Evolutionary conservation across 2,329 filamentous ascomycete species (phyloP).

Genomic region (Cladosporium sp.): DNA sequence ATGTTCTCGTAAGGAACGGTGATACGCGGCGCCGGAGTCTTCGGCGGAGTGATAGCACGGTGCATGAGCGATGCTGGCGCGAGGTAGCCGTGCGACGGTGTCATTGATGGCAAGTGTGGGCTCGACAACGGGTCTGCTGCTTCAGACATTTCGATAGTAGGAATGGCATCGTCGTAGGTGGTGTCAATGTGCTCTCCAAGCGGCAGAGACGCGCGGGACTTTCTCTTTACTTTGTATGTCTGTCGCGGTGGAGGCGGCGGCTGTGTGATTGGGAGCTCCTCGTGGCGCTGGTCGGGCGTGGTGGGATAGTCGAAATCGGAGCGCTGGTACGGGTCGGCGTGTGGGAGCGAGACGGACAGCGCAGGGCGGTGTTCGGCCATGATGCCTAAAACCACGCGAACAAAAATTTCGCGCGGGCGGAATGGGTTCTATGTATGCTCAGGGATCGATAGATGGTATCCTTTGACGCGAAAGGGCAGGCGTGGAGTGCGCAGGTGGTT

Average conservation of each 20-base stretch:
- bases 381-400: conserved; percentile 30
- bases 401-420: not conserved
- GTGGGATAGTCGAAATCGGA: conserved; percentile 47
- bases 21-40: conserved; percentile 47
- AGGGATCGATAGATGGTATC: not conserved
- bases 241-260: conserved; percentile 49
- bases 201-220: conserved; percentile 24
- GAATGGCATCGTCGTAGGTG: conserved; percentile 39
- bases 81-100: conserved; percentile 41
- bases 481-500: not conserved
- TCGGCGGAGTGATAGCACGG: conserved; percentile 49
- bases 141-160: conserved; percentile 53
- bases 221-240: conserved; percentile 50
- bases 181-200: conserved; percentile 17
- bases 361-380: conserved; percentile 45
- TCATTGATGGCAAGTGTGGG: conserved; percentile 30
- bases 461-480: not conserved
- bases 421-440: conserved; percentile 1
- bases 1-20: conserved; percentile 24
- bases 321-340: conserved; percentile 48
- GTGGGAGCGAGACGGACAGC: conserved; percentile 52
- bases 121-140: conserved; percentile 32
- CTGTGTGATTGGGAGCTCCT: conserved; percentile 32
- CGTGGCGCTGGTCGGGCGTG: conserved; percentile 40
- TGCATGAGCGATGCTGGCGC: conserved; percentile 41